Evolutionary conservation across 129 eudicot species (phyloP).

Genomic region (Centaurea solstitialis): DNA sequence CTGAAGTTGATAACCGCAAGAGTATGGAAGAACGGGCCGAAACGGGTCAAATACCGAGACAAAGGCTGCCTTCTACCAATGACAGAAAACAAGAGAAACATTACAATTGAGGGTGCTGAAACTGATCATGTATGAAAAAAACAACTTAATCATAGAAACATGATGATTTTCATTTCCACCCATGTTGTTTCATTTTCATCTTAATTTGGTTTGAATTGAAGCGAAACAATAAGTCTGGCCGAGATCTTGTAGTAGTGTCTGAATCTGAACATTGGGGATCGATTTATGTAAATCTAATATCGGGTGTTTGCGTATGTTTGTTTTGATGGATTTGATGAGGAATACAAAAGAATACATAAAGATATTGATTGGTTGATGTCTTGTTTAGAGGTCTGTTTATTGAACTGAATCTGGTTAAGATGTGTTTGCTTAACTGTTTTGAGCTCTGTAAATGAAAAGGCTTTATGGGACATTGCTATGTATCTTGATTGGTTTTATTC

Average conservation of each 20-base stretch:
- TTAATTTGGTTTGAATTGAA: slow-evolving; percentile 34
- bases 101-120: slow-evolving; percentile 43
- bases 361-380: slow-evolving; percentile 7
- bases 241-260: slow-evolving; percentile 17
- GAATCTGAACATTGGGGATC: slow-evolving; percentile 27
- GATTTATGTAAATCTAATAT: slow-evolving; percentile 20
- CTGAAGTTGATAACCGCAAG: slow-evolving; percentile 49
- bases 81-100: slow-evolving; percentile 64
- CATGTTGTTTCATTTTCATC: slow-evolving; percentile 18
- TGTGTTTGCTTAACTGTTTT: neutral
- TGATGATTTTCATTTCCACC: slow-evolving; percentile 13
- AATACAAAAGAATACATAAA: slow-evolving; percentile 10
- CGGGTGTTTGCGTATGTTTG: slow-evolving; percentile 30
- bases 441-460: neutral
- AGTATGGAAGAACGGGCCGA: slow-evolving; percentile 58
- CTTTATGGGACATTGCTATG: neutral
- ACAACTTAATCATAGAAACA: slow-evolving; percentile 16
- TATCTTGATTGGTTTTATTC: neutral
- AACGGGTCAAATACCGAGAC: slow-evolving; percentile 62
- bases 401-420: neutral
- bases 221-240: slow-evolving; percentile 26
- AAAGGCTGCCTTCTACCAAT: slow-evolving; percentile 52
- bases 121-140: slow-evolving; percentile 46
- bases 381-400: slow-evolving; percentile 1
- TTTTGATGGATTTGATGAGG: slow-evolving; percentile 26